These are phyloP conservation scores for Tylopilus sp. DNA, from an alignment of 768 basidiomycete genomes.

Conservation along the genomic window DNA sequence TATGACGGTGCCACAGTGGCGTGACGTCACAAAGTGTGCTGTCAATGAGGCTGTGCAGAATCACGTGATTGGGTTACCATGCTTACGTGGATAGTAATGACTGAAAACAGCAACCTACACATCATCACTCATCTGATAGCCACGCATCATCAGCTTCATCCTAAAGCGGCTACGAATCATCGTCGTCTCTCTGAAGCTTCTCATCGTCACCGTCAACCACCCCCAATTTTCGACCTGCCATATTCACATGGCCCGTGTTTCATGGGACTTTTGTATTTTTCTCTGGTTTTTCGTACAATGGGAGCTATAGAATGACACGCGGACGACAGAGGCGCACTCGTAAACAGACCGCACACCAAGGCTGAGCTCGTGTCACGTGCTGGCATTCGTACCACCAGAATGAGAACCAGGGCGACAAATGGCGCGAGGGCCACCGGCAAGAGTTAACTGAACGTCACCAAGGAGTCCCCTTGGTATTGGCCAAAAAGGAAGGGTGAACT, in stretches of 20 bases:
- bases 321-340: background rate
- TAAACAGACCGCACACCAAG: background rate
- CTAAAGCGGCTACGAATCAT: no score
- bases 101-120: background rate
- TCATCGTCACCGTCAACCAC: background rate
- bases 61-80: background rate
- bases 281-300: background rate
- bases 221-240: background rate
- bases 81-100: background rate
- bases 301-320: background rate
- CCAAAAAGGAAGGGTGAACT: background rate
- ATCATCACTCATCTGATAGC: background rate
- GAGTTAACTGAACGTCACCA: background rate
- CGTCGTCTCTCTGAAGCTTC: background rate
- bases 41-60: background rate
- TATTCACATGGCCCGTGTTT: background rate
- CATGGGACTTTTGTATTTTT: background rate
- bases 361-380: constrained; percentile 3
- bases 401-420: no score
- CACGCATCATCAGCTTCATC: background rate
- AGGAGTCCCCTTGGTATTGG: background rate
- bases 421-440: background rate
- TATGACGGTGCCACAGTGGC: background rate
- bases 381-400: background rate
- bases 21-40: background rate